A percentile compares a stretch with the other conserved stretches of the same genome.
These are phyloP conservation scores for Erodium texanum DNA, from an alignment of 441 rosid species.

Conservation along the genomic window DNA sequence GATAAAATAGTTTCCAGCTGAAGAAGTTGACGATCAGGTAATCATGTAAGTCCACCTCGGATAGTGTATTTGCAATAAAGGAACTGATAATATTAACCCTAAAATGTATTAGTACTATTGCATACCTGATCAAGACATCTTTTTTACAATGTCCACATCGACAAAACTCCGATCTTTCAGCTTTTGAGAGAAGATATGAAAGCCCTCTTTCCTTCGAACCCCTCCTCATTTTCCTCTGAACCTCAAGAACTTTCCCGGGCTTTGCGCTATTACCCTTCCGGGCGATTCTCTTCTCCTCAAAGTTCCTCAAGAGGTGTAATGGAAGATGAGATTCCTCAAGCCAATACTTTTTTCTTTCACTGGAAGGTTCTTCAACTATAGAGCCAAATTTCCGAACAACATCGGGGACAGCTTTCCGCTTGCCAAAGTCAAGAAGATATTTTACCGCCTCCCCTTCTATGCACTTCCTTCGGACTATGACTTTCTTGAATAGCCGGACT, in stretches of 20 bases:
- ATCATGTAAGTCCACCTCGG: background rate
- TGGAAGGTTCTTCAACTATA: constrained; percentile 70
- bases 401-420: constrained; percentile 78
- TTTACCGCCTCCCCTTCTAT: constrained; percentile 47
- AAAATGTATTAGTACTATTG: background rate
- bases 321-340: constrained; percentile 67
- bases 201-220: constrained; percentile 46
- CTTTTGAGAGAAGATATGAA: constrained; percentile 64
- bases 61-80: background rate
- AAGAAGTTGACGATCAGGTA: background rate
- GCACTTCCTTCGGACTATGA: constrained; percentile 65
- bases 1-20: background rate
- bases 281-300: constrained; percentile 80
- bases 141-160: constrained; percentile 75
- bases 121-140: constrained; percentile 63
- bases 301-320: constrained; percentile 80
- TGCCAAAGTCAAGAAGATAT: constrained; percentile 97
- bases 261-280: constrained; percentile 42
- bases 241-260: constrained; percentile 38
- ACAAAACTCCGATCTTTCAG: constrained; percentile 59
- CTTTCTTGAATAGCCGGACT: constrained; percentile 74
- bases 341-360: constrained; percentile 89
- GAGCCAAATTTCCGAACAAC: constrained; percentile 59
- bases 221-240: constrained; percentile 29
- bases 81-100: background rate